A percentile compares a stretch with the other conserved stretches of the same genome.
Conservation (phyloP, 495 filamentous ascomycete species). For the Pyronema domesticum region DNA sequence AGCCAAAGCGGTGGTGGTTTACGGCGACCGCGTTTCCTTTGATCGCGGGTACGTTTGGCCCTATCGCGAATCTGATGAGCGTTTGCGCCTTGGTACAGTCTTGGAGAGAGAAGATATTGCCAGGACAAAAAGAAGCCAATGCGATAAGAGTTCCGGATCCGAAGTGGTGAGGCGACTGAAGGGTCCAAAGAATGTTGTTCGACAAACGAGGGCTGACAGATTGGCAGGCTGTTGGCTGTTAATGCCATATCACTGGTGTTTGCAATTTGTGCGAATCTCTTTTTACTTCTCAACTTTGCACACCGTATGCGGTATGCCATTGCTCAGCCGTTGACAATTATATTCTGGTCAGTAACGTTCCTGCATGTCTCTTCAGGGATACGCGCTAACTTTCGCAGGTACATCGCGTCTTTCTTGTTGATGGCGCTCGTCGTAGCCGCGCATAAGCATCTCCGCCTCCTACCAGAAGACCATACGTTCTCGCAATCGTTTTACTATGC, state of each 20-base stretch:
- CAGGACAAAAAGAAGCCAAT: constrained; percentile 31
- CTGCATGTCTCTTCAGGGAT: neutral
- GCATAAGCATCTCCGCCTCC: constrained; percentile 31
- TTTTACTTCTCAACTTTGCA: constrained; percentile 72
- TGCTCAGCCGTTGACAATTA: constrained; percentile 53
- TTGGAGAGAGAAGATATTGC: constrained; percentile 49
- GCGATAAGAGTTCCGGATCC: constrained; percentile 47
- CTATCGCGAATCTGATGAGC: constrained; percentile 64
- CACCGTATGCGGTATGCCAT: constrained; percentile 60
- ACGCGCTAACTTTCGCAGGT: constrained; percentile 22
- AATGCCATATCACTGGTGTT: constrained; percentile 56
- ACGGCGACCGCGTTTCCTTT: constrained; percentile 66
- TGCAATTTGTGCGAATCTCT: constrained; percentile 53
- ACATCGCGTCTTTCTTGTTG: constrained; percentile 49
- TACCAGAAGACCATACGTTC: constrained; percentile 34
- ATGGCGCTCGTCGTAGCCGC: constrained; percentile 42
- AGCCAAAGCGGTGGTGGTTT: constrained; percentile 71
- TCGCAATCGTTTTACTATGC: constrained; percentile 70
- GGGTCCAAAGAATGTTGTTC: neutral
- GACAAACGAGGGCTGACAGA: neutral
- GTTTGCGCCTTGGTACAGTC: constrained; percentile 55
- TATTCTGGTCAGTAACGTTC: constrained; percentile 29
- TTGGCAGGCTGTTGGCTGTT: constrained; percentile 42
- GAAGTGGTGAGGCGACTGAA: constrained; percentile 34
- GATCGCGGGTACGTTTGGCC: constrained; percentile 67